phyloP scores from a whole-genome alignment of 2,329 filamentous ascomycete species.

The Cordyceps pruinosa region DNA sequence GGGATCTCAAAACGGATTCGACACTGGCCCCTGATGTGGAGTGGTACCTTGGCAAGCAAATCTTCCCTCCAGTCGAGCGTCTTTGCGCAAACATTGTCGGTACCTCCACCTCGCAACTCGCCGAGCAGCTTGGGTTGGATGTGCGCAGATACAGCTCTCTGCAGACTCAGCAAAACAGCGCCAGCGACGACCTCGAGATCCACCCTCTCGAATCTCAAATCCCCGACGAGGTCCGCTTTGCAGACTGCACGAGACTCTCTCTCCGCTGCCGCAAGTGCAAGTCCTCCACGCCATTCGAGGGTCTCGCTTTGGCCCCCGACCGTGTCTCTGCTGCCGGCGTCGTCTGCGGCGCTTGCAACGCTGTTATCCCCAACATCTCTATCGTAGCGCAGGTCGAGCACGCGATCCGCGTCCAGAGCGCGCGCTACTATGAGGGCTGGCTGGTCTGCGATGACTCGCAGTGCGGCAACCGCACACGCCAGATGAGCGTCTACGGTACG shows the following conservation, averaged over 20 bases:
- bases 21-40: slow-evolving; percentile 84
- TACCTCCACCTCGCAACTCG: slow-evolving; percentile 82
- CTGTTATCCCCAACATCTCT: slow-evolving; percentile 60
- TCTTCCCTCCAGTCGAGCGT: slow-evolving; percentile 94
- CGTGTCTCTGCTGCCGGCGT: slow-evolving; percentile 68
- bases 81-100: slow-evolving; percentile 92
- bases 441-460: slow-evolving; percentile 83
- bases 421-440: slow-evolving; percentile 88
- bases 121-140: slow-evolving; percentile 90
- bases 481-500: slow-evolving; percentile 88
- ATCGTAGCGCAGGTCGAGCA: slow-evolving; percentile 82
- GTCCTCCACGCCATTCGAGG: slow-evolving; percentile 64
- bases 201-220: slow-evolving; percentile 92
- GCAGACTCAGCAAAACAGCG: slow-evolving; percentile 40
- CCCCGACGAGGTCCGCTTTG: slow-evolving; percentile 83
- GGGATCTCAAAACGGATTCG: slow-evolving; percentile 72
- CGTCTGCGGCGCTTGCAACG: slow-evolving; percentile 62
- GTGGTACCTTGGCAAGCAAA: slow-evolving; percentile 97
- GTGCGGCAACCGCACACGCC: slow-evolving; percentile 79
- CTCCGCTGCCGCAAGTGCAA: slow-evolving; percentile 81
- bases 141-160: slow-evolving; percentile 67
- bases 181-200: slow-evolving; percentile 61
- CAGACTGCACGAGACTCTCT: slow-evolving; percentile 66
- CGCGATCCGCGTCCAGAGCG: slow-evolving; percentile 69
- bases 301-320: slow-evolving; percentile 53